Conservation (phyloP, 371 early-diverging fungal genomes). For the Mortierella sp. region DNA sequence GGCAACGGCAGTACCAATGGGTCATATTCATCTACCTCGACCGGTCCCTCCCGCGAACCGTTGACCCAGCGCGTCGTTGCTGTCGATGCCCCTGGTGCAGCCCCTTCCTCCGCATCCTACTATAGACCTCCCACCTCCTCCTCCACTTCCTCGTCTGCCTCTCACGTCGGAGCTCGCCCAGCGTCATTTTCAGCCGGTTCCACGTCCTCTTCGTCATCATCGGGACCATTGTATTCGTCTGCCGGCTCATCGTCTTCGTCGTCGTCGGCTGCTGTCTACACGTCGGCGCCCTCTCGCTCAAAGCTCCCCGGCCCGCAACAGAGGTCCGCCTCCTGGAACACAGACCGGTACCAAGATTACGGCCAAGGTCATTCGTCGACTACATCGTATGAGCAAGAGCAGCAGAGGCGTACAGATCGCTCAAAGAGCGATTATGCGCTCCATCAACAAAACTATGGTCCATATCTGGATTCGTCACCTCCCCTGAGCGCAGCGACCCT, state of each 20-base stretch:
- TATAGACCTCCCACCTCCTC: conserved; percentile 2
- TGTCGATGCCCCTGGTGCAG: not conserved
- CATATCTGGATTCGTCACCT: conserved; percentile 40
- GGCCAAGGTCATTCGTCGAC: conserved; percentile 5
- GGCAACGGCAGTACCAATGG: conserved; percentile 7
- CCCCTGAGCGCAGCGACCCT: conserved; percentile 28
- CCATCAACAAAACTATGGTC: conserved; percentile 58
- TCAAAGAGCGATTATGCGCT: conserved; percentile 52
- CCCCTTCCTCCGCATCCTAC: conserved; percentile 1
- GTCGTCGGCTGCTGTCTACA: conserved; percentile 19
- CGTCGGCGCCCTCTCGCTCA: conserved; percentile 24
- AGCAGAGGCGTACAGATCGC: conserved; percentile 24
- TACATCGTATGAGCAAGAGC: conserved; percentile 25
- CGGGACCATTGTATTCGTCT: not conserved
- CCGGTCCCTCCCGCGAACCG: not conserved
- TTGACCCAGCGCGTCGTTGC: conserved; percentile 5
- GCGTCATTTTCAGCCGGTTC: conserved; percentile 34
- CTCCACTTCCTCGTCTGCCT: conserved; percentile 12
- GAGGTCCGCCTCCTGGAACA: conserved; percentile 49
- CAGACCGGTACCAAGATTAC: conserved; percentile 35
- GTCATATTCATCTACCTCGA: not conserved
- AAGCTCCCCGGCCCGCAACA: conserved; percentile 25
- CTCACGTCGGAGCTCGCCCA: conserved; percentile 32
- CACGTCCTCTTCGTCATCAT: not conserved
- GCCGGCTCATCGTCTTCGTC: conserved; percentile 7